A percentile compares a stretch with the other conserved stretches of the same genome.
Conservation (phyloP, 805 yeast species). For the Yarrowia alimentaria region DNA sequence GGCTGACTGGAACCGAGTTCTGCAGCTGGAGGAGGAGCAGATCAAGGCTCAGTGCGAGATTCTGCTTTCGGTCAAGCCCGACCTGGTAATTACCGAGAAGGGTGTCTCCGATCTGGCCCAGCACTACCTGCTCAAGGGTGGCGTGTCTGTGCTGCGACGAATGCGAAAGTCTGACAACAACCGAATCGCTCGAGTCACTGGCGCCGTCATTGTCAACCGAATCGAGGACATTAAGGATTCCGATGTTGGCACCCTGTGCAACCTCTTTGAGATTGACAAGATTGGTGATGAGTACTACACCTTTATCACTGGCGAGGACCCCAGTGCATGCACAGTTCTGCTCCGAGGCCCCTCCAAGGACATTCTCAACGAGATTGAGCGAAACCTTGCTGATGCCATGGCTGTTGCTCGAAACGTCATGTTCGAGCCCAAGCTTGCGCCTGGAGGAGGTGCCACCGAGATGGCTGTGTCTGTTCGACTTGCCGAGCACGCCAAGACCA, state of each 20-base stretch:
- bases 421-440: slow-evolving; percentile 90
- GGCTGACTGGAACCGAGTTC: slow-evolving; percentile 91
- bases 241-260: slow-evolving; percentile 87
- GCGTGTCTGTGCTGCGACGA: slow-evolving; percentile 88
- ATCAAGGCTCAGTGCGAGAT: slow-evolving; percentile 83
- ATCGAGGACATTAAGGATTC: slow-evolving; percentile 89
- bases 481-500: slow-evolving; percentile 83
- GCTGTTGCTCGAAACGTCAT: slow-evolving; percentile 93
- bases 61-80: slow-evolving; percentile 81
- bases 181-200: slow-evolving; percentile 94
- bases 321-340: slow-evolving; percentile 89
- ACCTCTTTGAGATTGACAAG: slow-evolving; percentile 85
- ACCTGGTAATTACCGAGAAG: slow-evolving; percentile 93
- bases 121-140: slow-evolving; percentile 90
- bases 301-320: slow-evolving; percentile 69
- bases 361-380: slow-evolving; percentile 90
- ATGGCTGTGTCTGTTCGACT: slow-evolving; percentile 93
- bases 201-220: slow-evolving; percentile 95
- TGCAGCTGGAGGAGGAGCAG: slow-evolving; percentile 98
- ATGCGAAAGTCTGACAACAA: slow-evolving; percentile 94
- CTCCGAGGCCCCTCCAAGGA: slow-evolving; percentile 97
- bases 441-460: slow-evolving; percentile 99
- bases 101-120: slow-evolving; percentile 98
- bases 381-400: slow-evolving; percentile 98
- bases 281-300: slow-evolving; percentile 98